Base-by-base conservation (phyloP, 495 filamentous ascomycete genomes). In the Penicillium samsonianum region DNA sequence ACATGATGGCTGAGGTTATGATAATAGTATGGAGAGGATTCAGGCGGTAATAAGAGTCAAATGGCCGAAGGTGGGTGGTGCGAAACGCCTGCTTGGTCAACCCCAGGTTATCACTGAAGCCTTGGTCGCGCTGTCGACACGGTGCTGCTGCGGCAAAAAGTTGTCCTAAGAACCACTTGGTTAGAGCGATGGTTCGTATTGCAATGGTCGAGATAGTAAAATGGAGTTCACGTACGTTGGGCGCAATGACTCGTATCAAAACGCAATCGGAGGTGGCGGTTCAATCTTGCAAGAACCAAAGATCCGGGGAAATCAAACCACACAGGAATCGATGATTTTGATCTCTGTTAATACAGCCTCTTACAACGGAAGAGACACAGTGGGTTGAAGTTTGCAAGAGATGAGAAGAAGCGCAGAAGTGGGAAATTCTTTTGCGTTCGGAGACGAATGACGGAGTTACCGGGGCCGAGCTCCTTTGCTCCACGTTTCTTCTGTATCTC, bases 401-500 rank as follows among this genome's bases (percentile, higher is more conserved):
- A 33, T 43, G 2, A 55, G 52, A 30, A 26, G 55, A 56, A 64
- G 62, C 59, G 59, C 50, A 68, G 35, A 53, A 58, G 67, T 68
- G 71, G 74, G 73, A 73, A 77, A 74, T 72, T 73, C 71, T 74
- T 72, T 70, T 62, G 66, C 51, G 62, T 55, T 63, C 65, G 65
- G 63, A 67, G 64, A 54, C 58, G 61, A 69, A 75, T 73, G 72
- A 72, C 73, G 74, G 76, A 77, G 73, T 73, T 76, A 73, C 63
- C 74, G 73, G 74, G 70, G 59, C 72, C 70, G 67, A 71, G 66
- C 68, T 65, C 44, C 67, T 57, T 44, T 53, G 45, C 60, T 65
- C 61, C 56, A 53, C 37, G 55, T 55, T 57, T 55, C 41, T 54
- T 23, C 22, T 35, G 17, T 58, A 44, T 48, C 31, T 53, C 35